A percentile compares a stretch with the other conserved stretches of the same genome.
Conservation (phyloP, 805 yeast genomes). For the Candida xyloterini region DNA sequence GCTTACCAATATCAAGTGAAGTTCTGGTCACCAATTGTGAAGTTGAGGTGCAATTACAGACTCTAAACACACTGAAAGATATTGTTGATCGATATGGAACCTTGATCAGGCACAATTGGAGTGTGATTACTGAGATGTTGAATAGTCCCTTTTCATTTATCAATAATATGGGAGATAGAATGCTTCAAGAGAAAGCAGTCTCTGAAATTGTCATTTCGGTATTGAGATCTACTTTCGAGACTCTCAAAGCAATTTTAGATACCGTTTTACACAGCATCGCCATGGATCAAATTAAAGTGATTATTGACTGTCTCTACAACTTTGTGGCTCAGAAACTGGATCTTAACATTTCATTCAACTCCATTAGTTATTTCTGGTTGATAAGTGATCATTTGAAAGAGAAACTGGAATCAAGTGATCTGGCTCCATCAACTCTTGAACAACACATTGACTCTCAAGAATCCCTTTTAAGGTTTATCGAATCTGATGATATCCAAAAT, state of each 20-base stretch:
- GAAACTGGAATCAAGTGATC: constrained; percentile 20
- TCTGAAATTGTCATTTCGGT: constrained; percentile 50
- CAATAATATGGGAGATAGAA: constrained; percentile 20
- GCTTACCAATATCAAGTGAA: constrained; percentile 39
- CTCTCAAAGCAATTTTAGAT: constrained; percentile 78
- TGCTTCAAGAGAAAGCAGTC: constrained; percentile 33
- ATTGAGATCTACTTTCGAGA: constrained; percentile 70
- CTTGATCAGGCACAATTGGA: constrained; percentile 61
- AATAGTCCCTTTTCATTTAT: constrained; percentile 55
- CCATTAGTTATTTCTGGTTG: constrained; percentile 89
- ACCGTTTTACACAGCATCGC: constrained; percentile 81
- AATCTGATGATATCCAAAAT: constrained; percentile 6
- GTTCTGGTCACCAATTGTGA: constrained; percentile 52
- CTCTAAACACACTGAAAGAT: constrained; percentile 61
- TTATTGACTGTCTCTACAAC: constrained; percentile 68
- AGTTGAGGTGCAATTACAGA: constrained; percentile 61
- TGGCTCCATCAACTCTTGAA: constrained; percentile 11
- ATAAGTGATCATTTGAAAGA: constrained; percentile 72
- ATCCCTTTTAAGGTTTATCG: constrained; percentile 18
- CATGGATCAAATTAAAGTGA: constrained; percentile 51
- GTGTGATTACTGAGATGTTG: constrained; percentile 58
- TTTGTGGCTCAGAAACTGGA: constrained; percentile 73
- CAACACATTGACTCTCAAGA: constrained; percentile 20
- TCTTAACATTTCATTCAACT: constrained; percentile 83
- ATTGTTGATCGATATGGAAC: constrained; percentile 79